phyloP scores from a whole-genome alignment of 2,329 filamentous ascomycete genomes.

The Aureobasidium zeae region DNA sequence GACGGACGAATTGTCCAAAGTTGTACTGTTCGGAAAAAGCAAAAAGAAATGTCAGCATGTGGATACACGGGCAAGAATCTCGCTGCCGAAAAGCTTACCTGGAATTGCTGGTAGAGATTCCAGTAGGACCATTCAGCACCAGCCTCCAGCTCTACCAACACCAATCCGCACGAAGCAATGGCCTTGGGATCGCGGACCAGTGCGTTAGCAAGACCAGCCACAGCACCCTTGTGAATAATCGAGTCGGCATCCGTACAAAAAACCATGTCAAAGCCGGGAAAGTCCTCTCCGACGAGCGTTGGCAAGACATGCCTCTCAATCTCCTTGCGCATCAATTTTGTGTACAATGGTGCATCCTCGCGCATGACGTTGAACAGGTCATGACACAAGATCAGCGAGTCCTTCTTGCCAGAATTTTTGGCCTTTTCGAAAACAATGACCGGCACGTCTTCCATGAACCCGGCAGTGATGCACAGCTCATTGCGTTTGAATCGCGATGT shows the following conservation, averaged over 20 bases:
- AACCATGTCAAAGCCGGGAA: conserved; percentile 21
- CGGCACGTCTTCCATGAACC: conserved; percentile 23
- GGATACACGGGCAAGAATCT: background rate
- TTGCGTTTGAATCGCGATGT: conserved; percentile 20
- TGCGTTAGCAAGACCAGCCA: conserved; percentile 20
- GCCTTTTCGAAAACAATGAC: conserved; percentile 22
- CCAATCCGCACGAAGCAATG: conserved; percentile 21
- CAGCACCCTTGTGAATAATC: conserved; percentile 21
- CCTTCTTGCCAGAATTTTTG: conserved; percentile 22
- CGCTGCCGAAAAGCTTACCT: conserved; percentile 8
- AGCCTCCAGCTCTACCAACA: conserved; percentile 22
- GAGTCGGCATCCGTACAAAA: conserved; percentile 23
- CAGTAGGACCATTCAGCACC: conserved; percentile 22
- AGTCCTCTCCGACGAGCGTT: conserved; percentile 17
- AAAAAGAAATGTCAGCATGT: background rate
- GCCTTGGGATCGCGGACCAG: conserved; percentile 19
- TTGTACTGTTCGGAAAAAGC: conserved; percentile 19
- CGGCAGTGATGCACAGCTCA: conserved; percentile 19
- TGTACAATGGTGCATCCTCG: conserved; percentile 18
- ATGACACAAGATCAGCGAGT: conserved; percentile 22
- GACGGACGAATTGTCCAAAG: conserved; percentile 22
- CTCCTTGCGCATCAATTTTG: conserved; percentile 18
- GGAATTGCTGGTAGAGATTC: conserved; percentile 23
- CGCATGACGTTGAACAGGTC: conserved; percentile 22
- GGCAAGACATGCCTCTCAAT: conserved; percentile 21